Evolutionary conservation across 2,329 filamentous ascomycete species (phyloP).

Genomic region (Botrytis hyacinthi): DNA sequence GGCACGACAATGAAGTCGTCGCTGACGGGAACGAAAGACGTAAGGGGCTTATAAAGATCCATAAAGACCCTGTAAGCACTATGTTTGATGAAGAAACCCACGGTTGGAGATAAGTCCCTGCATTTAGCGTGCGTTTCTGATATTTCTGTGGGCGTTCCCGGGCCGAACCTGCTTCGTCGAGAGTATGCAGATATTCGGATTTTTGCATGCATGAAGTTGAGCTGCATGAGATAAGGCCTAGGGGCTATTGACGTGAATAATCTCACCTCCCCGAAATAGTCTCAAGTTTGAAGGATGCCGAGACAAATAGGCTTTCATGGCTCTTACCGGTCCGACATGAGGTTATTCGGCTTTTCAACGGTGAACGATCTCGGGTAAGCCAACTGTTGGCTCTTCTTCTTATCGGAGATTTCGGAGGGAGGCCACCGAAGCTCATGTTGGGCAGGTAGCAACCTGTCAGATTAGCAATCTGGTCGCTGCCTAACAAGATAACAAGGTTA

Average conservation of each 20-base stretch:
- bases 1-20: slow-evolving; percentile 3
- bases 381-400: background rate
- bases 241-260: background rate
- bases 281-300: background rate
- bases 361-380: background rate
- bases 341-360: background rate
- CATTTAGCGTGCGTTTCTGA: background rate
- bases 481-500: background rate
- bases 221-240: background rate
- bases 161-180: background rate
- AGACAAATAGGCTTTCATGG: background rate
- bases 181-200: background rate
- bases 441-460: background rate
- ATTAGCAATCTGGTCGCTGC: background rate
- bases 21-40: background rate
- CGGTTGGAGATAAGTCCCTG: background rate
- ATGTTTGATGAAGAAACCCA: background rate
- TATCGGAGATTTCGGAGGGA: background rate
- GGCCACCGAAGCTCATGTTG: background rate
- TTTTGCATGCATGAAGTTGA: slow-evolving; percentile 5
- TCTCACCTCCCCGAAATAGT: background rate
- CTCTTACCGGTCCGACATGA: background rate
- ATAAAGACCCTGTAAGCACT: background rate
- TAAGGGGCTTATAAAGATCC: background rate
- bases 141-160: slow-evolving; percentile 1